Percentiles rank a stretch among this genome's conserved stretches.
Evolutionary conservation across 176 grass and related monocot species (phyloP).

Genomic region (Carex myosuroides): DNA sequence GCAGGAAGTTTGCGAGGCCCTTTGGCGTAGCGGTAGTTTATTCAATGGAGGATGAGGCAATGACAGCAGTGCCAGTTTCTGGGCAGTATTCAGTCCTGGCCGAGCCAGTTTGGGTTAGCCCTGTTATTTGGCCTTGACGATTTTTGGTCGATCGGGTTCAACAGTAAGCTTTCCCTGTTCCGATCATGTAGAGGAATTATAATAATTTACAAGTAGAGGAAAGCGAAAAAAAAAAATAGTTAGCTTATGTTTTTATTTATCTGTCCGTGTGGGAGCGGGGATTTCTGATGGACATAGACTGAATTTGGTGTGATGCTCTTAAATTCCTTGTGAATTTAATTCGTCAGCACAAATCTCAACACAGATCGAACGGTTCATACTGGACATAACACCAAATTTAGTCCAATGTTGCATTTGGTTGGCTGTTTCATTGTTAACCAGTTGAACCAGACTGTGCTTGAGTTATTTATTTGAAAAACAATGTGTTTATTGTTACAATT

Average conservation of each 20-base stretch:
- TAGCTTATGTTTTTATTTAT: background rate
- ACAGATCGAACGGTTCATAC: no score
- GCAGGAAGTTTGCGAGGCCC: background rate
- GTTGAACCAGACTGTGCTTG: background rate
- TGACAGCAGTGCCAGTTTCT: background rate
- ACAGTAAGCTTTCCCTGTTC: background rate
- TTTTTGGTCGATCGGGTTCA: background rate
- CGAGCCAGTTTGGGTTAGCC: conserved; percentile 23
- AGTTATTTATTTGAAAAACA: background rate
- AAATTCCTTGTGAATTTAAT: no score
- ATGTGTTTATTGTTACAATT: background rate
- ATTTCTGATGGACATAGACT: no score
- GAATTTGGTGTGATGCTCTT: no score
- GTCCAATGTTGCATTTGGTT: background rate
- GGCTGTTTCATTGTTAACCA: background rate
- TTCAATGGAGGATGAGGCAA: conserved; percentile 10
- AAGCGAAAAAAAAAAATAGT: background rate
- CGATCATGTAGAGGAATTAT: background rate
- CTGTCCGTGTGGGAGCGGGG: background rate
- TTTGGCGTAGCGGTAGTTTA: background rate
- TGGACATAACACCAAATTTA: no score
- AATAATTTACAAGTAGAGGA: background rate
- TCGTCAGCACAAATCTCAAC: no score
- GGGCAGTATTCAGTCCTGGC: background rate
- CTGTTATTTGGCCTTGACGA: conserved; percentile 16